Percentiles rank a stretch among this genome's conserved stretches.
phyloP scores from a whole-genome alignment of 805 yeast genomes.

The Tetrapisispora iriomotensis region DNA sequence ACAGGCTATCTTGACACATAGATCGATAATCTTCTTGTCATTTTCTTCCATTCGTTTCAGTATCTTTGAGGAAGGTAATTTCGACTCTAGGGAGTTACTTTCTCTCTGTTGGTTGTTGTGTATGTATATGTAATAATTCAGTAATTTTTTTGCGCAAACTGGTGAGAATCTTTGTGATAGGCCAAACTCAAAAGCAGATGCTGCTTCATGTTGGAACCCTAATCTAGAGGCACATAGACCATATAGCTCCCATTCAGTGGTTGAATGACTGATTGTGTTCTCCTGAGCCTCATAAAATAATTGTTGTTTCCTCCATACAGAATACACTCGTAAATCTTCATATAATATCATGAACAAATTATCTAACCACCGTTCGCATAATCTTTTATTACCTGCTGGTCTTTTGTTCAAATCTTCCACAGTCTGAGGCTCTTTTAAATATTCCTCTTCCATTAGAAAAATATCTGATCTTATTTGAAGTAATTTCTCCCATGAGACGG shows the following conservation, averaged over 20 bases:
- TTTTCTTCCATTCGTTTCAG: constrained; percentile 18
- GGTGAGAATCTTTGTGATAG: constrained; percentile 67
- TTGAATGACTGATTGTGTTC: constrained; percentile 59
- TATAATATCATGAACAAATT: constrained; percentile 56
- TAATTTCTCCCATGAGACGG: constrained; percentile 61
- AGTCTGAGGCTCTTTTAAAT: constrained; percentile 14
- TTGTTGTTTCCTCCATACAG: constrained; percentile 84
- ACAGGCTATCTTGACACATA: constrained; percentile 61
- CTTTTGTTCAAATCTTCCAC: background rate
- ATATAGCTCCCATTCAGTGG: constrained; percentile 82
- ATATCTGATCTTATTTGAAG: constrained; percentile 46
- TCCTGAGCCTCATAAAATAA: constrained; percentile 82
- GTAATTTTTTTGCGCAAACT: constrained; percentile 58
- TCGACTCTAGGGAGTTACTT: constrained; percentile 9
- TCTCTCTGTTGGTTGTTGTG: constrained; percentile 19
- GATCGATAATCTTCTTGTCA: constrained; percentile 50
- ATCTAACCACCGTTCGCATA: constrained; percentile 71
- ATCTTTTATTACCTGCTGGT: constrained; percentile 27
- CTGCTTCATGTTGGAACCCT: constrained; percentile 76
- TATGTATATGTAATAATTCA: constrained; percentile 50
- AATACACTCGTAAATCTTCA: constrained; percentile 67
- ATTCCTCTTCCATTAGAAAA: constrained; percentile 57
- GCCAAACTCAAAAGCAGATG: constrained; percentile 66
- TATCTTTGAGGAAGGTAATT: constrained; percentile 24
- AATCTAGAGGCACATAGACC: constrained; percentile 76